These are phyloP conservation scores for Cantharellus cinnabarinus DNA, from an alignment of 768 basidiomycete species.

Conservation along the genomic window DNA sequence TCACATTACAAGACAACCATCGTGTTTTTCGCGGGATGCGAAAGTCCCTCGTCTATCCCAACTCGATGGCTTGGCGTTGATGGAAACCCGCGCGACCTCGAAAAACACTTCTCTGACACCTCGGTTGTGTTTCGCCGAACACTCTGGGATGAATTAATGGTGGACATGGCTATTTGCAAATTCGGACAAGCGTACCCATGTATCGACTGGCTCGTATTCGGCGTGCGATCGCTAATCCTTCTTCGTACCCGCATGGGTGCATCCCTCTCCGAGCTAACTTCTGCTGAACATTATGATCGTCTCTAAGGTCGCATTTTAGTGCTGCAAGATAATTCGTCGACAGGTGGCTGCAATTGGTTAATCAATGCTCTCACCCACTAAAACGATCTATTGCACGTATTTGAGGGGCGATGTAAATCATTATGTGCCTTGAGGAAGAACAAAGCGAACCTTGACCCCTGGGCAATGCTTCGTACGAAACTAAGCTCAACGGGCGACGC, in stretches of 20 bases:
- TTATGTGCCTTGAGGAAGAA: not conserved
- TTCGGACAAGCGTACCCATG: slow-evolving; percentile 40
- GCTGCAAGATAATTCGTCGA: slow-evolving; percentile 25
- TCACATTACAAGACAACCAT: not conserved
- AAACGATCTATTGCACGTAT: slow-evolving; percentile 37
- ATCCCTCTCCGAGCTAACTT: slow-evolving; percentile 47
- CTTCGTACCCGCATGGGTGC: slow-evolving; percentile 75
- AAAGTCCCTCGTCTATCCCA: not conserved
- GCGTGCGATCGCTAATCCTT: slow-evolving; percentile 70
- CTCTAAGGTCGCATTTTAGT: slow-evolving; percentile 86
- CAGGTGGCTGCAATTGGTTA: slow-evolving; percentile 2
- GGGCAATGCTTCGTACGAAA: slow-evolving; percentile 57
- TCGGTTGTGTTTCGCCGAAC: slow-evolving; percentile 91
- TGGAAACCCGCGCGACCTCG: slow-evolving; percentile 72
- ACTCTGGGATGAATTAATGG: slow-evolving; percentile 34
- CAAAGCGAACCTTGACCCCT: slow-evolving; percentile 60
- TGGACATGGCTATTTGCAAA: not conserved
- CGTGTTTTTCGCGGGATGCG: not conserved
- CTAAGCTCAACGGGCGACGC: not conserved
- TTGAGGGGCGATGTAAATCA: not conserved
- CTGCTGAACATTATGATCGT: slow-evolving; percentile 53
- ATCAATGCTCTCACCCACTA: slow-evolving; percentile 47
- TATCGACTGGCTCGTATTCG: slow-evolving; percentile 87
- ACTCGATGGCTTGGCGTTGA: slow-evolving; percentile 54
- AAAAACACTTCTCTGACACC: slow-evolving; percentile 87